A percentile compares a stretch with the other conserved stretches of the same genome.
phyloP scores from a whole-genome alignment of 2,329 filamentous ascomycete species.

The Ceratocystis variospora region DNA sequence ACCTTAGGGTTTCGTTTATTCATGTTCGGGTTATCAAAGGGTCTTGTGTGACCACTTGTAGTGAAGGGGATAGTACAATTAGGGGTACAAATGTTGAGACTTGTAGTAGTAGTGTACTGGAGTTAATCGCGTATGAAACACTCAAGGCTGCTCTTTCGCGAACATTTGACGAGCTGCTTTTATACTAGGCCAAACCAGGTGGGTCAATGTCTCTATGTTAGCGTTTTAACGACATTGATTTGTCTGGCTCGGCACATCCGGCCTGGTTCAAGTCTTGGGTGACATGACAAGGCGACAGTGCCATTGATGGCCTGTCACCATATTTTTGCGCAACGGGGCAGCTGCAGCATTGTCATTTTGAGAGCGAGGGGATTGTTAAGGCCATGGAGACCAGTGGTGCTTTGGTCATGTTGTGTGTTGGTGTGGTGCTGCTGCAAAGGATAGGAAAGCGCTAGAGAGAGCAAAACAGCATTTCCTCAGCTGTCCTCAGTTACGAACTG shows the following conservation, averaged over 20 bases:
- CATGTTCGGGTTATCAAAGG: too few species aligned
- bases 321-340: too few species aligned
- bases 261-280: too few species aligned
- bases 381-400: too few species aligned
- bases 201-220: too few species aligned
- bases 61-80: neutral
- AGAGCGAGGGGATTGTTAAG: too few species aligned
- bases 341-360: too few species aligned
- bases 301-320: too few species aligned
- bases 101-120: neutral
- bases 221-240: neutral
- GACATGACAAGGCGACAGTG: too few species aligned
- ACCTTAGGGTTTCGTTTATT: neutral
- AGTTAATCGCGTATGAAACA: neutral
- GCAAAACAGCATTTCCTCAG: neutral
- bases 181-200: neutral
- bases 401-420: too few species aligned
- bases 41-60: too few species aligned
- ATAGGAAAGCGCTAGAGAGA: neutral
- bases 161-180: neutral
- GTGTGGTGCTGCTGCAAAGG: neutral
- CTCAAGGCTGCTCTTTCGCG: neutral
- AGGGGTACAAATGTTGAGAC: neutral
- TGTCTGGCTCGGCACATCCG: neutral
- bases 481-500: neutral